These are phyloP conservation scores for Ascoidea tarda DNA, from an alignment of 805 yeast species.

Conservation along the genomic window DNA sequence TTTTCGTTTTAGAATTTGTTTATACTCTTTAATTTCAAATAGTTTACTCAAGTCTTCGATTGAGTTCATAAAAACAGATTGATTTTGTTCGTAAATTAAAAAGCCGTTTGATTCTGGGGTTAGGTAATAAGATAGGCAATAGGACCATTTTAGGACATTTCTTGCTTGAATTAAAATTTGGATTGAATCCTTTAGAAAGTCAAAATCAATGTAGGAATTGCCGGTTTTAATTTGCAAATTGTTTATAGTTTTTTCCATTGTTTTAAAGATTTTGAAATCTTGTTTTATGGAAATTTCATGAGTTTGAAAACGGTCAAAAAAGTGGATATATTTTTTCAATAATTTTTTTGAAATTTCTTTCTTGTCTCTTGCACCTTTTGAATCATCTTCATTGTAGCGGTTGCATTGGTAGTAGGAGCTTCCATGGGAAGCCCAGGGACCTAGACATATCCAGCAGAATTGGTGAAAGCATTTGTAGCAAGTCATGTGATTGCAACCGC, in stretches of 20 bases:
- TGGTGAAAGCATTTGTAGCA: constrained; percentile 66
- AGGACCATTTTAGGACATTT: constrained; percentile 79
- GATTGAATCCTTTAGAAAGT: constrained; percentile 65
- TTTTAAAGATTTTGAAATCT: constrained; percentile 49
- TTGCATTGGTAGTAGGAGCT: constrained; percentile 54
- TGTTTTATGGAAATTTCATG: constrained; percentile 68
- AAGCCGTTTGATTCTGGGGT: constrained; percentile 32
- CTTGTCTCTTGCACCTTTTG: constrained; percentile 22
- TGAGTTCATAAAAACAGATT: constrained; percentile 44
- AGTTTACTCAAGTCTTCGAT: constrained; percentile 58
- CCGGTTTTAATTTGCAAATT: constrained; percentile 48
- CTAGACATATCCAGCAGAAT: constrained; percentile 90
- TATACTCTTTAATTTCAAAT: constrained; percentile 28
- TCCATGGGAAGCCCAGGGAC: constrained; percentile 62
- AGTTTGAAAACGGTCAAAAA: constrained; percentile 55
- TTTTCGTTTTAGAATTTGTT: constrained; percentile 19
- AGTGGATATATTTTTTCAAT: constrained; percentile 57
- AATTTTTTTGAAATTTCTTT: constrained; percentile 31
- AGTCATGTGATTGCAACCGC: constrained; percentile 95
- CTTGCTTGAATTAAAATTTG: constrained; percentile 53
- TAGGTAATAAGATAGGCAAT: constrained; percentile 64
- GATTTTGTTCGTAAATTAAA: constrained; percentile 57
- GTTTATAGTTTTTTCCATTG: constrained; percentile 49
- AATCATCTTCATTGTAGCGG: constrained; percentile 32
- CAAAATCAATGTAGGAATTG: constrained; percentile 79